Evolutionary conservation across 2,329 filamentous ascomycete genomes (phyloP).

Genomic region (Fusarium sp.): DNA sequence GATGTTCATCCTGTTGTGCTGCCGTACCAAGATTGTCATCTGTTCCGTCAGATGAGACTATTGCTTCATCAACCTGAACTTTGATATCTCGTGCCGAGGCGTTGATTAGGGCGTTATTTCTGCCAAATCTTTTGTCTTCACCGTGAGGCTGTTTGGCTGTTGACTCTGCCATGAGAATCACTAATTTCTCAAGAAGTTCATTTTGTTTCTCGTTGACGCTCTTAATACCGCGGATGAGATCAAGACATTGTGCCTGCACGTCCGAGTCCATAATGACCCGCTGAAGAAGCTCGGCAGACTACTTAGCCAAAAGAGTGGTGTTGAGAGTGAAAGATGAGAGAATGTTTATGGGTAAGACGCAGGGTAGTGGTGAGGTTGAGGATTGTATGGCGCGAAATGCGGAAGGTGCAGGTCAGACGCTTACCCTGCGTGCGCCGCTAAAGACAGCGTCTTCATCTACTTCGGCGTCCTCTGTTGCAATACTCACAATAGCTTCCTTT

Average conservation of each 20-base stretch:
- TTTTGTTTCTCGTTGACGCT: constrained; percentile 3
- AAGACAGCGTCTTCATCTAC: too few species aligned
- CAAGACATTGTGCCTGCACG: not conserved
- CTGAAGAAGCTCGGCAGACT: not conserved
- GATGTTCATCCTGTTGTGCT: not conserved
- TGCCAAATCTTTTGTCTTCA: too few species aligned
- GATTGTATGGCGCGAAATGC: not conserved
- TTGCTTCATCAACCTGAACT: not conserved
- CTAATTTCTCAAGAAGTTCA: constrained; percentile 7
- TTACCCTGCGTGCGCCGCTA: not conserved
- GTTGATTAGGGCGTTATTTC: not conserved
- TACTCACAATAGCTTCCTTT: not conserved
- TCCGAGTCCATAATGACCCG: not conserved
- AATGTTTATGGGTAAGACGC: not conserved
- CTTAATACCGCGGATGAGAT: constrained; percentile 1
- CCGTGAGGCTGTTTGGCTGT: not conserved
- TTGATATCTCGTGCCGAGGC: fast-evolving
- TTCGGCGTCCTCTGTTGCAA: not conserved
- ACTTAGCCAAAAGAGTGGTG: not conserved
- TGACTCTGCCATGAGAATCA: not conserved
- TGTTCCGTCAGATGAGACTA: not conserved
- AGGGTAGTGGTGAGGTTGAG: not conserved
- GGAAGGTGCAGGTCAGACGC: not conserved
- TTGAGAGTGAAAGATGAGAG: not conserved
- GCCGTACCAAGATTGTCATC: not conserved